These are phyloP conservation scores for Coccinonectria pachysandricola DNA, from an alignment of 2,329 filamentous ascomycete species.

Conservation along the genomic window DNA sequence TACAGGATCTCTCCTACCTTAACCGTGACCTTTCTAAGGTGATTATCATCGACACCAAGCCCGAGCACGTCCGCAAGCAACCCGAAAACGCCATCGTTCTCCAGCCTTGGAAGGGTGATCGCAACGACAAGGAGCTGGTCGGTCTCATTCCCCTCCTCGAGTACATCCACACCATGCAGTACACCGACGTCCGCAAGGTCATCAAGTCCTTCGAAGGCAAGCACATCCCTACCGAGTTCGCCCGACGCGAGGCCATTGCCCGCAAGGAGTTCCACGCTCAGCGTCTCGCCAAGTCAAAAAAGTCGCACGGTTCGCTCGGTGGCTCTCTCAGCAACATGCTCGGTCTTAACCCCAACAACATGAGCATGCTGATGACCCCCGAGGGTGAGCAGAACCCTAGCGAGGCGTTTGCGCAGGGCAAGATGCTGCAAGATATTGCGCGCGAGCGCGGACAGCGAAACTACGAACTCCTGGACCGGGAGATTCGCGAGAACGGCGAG, in stretches of 20 bases:
- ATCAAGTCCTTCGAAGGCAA: constrained; percentile 83
- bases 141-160: constrained; percentile 92
- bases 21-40: constrained; percentile 95
- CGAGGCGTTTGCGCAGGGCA: constrained; percentile 79
- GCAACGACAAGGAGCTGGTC: constrained; percentile 77
- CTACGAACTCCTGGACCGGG: constrained; percentile 80
- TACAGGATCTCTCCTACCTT: constrained; percentile 86
- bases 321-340: constrained; percentile 61
- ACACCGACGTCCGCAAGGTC: constrained; percentile 75
- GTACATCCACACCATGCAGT: constrained; percentile 90
- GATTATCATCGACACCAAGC: constrained; percentile 83
- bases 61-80: constrained; percentile 72
- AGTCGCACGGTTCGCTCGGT: constrained; percentile 48
- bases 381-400: constrained; percentile 61
- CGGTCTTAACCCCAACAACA: constrained; percentile 63
- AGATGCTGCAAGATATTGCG: constrained; percentile 94
- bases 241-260: constrained; percentile 74
- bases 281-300: constrained; percentile 56
- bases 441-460: constrained; percentile 83
- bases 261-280: constrained; percentile 78
- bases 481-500: constrained; percentile 87
- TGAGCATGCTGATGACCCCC: constrained; percentile 47
- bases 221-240: constrained; percentile 83
- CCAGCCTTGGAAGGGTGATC: constrained; percentile 78
- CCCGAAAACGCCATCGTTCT: constrained; percentile 95